Conservation (phyloP, 768 basidiomycete genomes). For the Paxillus involutus region DNA sequence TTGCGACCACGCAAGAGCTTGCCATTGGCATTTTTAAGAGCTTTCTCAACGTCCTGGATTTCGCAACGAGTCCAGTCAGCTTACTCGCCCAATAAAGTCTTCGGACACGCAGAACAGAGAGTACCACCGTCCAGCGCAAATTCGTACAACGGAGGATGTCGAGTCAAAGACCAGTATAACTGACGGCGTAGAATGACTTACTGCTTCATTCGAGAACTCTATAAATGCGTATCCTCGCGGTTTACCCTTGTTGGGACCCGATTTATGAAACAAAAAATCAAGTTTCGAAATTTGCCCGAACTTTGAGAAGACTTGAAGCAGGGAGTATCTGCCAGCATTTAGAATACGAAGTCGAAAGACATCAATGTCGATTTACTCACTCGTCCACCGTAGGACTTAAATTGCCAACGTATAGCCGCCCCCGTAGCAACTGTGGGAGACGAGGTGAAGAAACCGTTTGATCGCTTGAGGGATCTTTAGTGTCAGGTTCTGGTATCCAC, state of each 20-base stretch:
- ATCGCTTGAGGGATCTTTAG: conserved; percentile 13
- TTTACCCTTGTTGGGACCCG: conserved; percentile 85
- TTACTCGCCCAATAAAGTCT: conserved; percentile 10
- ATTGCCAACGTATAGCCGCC: conserved; percentile 90
- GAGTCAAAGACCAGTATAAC: conserved; percentile 28
- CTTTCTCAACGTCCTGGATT: conserved; percentile 82
- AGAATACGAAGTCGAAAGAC: conserved; percentile 2
- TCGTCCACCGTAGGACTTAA: conserved; percentile 85
- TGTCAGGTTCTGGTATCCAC: conserved; percentile 33
- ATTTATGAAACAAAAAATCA: conserved; percentile 95
- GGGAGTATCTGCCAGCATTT: conserved; percentile 60
- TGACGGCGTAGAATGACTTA: conserved; percentile 46
- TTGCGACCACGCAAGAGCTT: conserved; percentile 86
- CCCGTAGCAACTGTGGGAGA: conserved; percentile 44
- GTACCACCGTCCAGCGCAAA: conserved; percentile 18
- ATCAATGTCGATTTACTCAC: conserved; percentile 41
- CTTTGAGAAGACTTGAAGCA: conserved; percentile 88
- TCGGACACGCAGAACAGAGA: conserved; percentile 19
- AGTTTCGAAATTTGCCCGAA: conserved; percentile 91
- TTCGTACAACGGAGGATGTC: conserved; percentile 19
- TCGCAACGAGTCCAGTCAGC: conserved; percentile 21
- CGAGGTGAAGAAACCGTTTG: conserved; percentile 25
- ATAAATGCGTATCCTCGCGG: conserved; percentile 96
- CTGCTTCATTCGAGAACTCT: conserved; percentile 77
- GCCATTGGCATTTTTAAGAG: conserved; percentile 69